These are phyloP conservation scores for Cystobasidiaceae sp. DNA, from an alignment of 1,284 basidiomycete genomes.

Conservation along the genomic window DNA sequence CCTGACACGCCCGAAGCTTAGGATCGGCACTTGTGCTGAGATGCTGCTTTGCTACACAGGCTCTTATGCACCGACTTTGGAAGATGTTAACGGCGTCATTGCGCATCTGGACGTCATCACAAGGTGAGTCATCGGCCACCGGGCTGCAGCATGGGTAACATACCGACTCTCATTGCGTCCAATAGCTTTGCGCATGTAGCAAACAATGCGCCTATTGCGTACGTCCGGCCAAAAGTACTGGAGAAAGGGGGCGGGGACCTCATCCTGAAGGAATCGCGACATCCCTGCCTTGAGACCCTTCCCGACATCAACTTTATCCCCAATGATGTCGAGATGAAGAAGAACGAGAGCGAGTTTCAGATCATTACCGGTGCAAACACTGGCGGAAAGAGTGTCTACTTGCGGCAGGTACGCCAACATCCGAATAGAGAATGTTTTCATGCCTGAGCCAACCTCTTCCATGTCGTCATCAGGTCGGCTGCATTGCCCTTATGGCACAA, in stretches of 20 bases:
- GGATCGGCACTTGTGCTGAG: too few species aligned
- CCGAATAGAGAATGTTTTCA: background rate
- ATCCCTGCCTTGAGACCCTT: slow-evolving; percentile 95
- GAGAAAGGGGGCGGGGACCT: slow-evolving; percentile 75
- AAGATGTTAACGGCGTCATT: slow-evolving; percentile 77
- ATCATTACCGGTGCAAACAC: slow-evolving; percentile 58
- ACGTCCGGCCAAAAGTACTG: slow-evolving; percentile 71
- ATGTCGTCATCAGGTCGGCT: slow-evolving; percentile 73
- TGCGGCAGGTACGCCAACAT: slow-evolving; percentile 60
- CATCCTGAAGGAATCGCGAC: slow-evolving; percentile 73
- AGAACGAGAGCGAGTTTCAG: slow-evolving; percentile 52
- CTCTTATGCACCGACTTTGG: slow-evolving; percentile 81
- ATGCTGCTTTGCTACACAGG: too few species aligned
- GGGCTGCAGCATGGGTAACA: background rate
- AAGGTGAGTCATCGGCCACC: slow-evolving; percentile 54
- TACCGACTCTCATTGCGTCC: background rate
- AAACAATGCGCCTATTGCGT: slow-evolving; percentile 75
- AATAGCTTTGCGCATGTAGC: slow-evolving; percentile 82
- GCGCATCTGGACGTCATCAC: slow-evolving; percentile 89
- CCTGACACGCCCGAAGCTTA: too few species aligned
- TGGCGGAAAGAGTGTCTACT: slow-evolving; percentile 86
- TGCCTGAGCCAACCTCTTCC: too few species aligned
- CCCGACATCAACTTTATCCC: slow-evolving; percentile 93
- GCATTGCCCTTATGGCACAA: slow-evolving; percentile 92
- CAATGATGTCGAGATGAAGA: slow-evolving; percentile 87